phyloP scores from a whole-genome alignment of 2,329 filamentous ascomycete genomes.

The Onygenales sp. region DNA sequence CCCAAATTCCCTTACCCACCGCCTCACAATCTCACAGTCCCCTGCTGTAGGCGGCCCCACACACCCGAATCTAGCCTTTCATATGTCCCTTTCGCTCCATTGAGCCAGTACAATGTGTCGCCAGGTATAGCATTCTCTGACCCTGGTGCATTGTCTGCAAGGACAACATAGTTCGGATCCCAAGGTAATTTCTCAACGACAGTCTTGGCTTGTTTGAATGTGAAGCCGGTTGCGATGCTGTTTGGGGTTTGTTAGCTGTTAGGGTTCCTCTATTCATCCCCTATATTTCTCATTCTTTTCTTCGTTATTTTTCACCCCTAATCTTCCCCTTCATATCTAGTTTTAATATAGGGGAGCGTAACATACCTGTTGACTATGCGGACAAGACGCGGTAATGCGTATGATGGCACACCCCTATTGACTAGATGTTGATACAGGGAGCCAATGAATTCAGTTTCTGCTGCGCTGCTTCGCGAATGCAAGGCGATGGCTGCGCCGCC shows the following conservation, averaged over 20 bases:
- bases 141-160: not conserved
- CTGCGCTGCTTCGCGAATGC: slow-evolving; percentile 19
- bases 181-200: slow-evolving; percentile 35
- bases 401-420: slow-evolving; percentile 37
- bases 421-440: slow-evolving; percentile 29
- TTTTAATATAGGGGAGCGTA: no score
- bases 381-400: slow-evolving; percentile 39
- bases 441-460: slow-evolving; percentile 27
- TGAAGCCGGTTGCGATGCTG: slow-evolving; percentile 34
- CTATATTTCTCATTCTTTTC: not conserved
- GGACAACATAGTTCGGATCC: slow-evolving; percentile 14
- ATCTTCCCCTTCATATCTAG: not conserved
- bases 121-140: slow-evolving; percentile 9
- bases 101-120: slow-evolving; percentile 37
- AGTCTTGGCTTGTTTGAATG: slow-evolving; percentile 42
- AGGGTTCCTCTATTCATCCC: not conserved
- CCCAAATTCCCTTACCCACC: not conserved
- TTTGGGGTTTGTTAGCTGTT: not conserved
- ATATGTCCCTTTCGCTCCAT: slow-evolving; percentile 27
- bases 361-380: slow-evolving; percentile 37
- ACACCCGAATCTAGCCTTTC: slow-evolving; percentile 26
- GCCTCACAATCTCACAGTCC: slow-evolving; percentile 30
- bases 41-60: slow-evolving; percentile 35
- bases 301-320: not conserved
- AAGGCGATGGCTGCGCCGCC: slow-evolving; percentile 66